phyloP scores from a whole-genome alignment of 176 grass and related monocot genomes.

The Rhynchospora pubera region DNA sequence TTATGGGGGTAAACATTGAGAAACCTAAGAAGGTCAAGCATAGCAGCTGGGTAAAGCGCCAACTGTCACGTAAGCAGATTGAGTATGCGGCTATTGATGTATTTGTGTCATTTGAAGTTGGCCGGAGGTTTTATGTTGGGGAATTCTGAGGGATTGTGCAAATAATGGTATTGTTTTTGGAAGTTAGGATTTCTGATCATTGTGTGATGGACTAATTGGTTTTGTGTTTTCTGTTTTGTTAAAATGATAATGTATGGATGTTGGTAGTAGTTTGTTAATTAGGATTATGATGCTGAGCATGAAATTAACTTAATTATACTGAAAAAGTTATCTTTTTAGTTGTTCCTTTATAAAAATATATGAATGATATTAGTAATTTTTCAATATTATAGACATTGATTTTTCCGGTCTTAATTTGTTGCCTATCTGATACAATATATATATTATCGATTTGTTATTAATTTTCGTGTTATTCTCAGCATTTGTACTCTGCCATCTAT shows the following conservation, averaged over 20 bases:
- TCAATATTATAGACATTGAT: too few relatives aligned
- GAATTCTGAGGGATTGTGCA: constrained; percentile 19
- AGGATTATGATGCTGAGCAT: too few relatives aligned
- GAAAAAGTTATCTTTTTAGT: too few relatives aligned
- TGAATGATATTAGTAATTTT: too few relatives aligned
- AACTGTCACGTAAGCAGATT: constrained; percentile 20
- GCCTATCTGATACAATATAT: too few relatives aligned
- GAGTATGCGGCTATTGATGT: constrained; percentile 33
- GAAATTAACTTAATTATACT: too few relatives aligned
- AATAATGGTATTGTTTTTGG: constrained; percentile 27
- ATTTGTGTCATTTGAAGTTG: constrained; percentile 31
- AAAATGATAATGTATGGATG: neutral
- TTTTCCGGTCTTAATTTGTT: too few relatives aligned
- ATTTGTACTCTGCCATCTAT: too few relatives aligned
- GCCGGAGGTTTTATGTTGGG: constrained; percentile 3
- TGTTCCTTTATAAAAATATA: too few relatives aligned
- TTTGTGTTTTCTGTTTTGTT: neutral
- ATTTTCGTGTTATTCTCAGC: too few relatives aligned
- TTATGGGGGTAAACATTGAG: constrained; percentile 26
- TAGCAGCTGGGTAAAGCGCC: constrained; percentile 37
- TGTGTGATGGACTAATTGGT: neutral
- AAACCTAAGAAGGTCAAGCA: constrained; percentile 36
- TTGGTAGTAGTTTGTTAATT: neutral
- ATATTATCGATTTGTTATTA: too few relatives aligned
- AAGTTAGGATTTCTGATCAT: neutral